phyloP scores from a whole-genome alignment of 306 rosid genomes.

The Dryas octopetala region DNA sequence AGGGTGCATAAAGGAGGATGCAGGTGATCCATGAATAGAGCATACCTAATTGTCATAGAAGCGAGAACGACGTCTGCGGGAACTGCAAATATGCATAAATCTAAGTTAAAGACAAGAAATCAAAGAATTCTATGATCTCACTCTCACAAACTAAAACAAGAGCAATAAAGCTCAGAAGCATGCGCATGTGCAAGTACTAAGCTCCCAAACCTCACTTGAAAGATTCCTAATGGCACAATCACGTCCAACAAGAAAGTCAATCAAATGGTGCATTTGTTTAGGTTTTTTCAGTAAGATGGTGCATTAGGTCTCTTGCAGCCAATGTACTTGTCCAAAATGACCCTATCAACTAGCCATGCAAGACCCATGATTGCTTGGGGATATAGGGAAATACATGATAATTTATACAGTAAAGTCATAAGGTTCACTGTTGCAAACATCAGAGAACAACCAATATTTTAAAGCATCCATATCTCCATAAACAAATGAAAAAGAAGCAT shows the following conservation, averaged over 20 bases:
- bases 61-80: constrained; percentile 72
- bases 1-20: constrained; percentile 14
- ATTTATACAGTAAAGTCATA: neutral
- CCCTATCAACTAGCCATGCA: neutral
- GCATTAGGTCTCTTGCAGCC: neutral
- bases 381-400: neutral
- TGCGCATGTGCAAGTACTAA: neutral
- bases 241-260: neutral
- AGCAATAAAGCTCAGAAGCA: neutral
- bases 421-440: neutral
- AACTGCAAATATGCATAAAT: constrained; percentile 49
- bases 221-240: neutral
- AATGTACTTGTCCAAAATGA: neutral
- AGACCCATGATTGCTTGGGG: neutral
- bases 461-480: neutral
- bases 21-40: constrained; percentile 12
- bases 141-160: constrained; percentile 14
- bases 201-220: neutral
- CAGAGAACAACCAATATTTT: neutral
- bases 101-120: neutral
- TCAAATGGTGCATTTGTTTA: neutral
- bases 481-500: constrained; percentile 10
- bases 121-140: constrained; percentile 15
- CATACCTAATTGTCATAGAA: constrained; percentile 85
- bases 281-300: neutral